A percentile compares a stretch with the other conserved stretches of the same genome.
Conservation (phyloP, 306 rosid species). For the Fragaria nilgerrensis region DNA sequence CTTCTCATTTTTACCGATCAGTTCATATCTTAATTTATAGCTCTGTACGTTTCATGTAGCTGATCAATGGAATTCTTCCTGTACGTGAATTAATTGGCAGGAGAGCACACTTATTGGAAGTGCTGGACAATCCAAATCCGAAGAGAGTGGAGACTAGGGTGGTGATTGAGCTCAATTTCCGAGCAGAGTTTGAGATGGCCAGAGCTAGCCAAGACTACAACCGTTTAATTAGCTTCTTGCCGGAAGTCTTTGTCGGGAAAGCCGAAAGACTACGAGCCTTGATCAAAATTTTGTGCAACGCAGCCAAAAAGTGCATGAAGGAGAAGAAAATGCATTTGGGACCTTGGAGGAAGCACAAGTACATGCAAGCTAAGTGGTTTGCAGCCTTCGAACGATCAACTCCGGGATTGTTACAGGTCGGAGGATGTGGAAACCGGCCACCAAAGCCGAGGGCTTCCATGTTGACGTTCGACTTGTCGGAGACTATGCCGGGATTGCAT, state of each 20-base stretch:
- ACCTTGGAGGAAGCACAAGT: slow-evolving; percentile 84
- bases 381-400: slow-evolving; percentile 45
- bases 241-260: slow-evolving; percentile 74
- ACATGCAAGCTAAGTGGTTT: slow-evolving; percentile 88
- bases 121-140: slow-evolving; percentile 35
- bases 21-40: not conserved
- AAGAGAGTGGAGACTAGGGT: slow-evolving; percentile 47
- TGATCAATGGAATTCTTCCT: not conserved
- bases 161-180: slow-evolving; percentile 61
- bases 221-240: slow-evolving; percentile 44
- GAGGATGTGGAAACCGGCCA: slow-evolving; percentile 19
- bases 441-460: slow-evolving; percentile 60
- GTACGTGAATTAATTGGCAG: slow-evolving; percentile 26
- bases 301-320: slow-evolving; percentile 79
- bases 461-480: slow-evolving; percentile 62
- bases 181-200: slow-evolving; percentile 81
- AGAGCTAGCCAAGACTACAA: slow-evolving; percentile 62
- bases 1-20: not conserved
- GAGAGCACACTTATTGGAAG: slow-evolving; percentile 77
- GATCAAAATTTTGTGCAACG: slow-evolving; percentile 66
- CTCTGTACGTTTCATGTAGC: not conserved
- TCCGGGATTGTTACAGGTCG: slow-evolving; percentile 31
- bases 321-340: slow-evolving; percentile 83
- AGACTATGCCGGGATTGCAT: slow-evolving; percentile 32
- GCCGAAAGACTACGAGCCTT: slow-evolving; percentile 47